phyloP scores from a whole-genome alignment of 371 early-diverging fungal species.

The Mycotypha africana region DNA sequence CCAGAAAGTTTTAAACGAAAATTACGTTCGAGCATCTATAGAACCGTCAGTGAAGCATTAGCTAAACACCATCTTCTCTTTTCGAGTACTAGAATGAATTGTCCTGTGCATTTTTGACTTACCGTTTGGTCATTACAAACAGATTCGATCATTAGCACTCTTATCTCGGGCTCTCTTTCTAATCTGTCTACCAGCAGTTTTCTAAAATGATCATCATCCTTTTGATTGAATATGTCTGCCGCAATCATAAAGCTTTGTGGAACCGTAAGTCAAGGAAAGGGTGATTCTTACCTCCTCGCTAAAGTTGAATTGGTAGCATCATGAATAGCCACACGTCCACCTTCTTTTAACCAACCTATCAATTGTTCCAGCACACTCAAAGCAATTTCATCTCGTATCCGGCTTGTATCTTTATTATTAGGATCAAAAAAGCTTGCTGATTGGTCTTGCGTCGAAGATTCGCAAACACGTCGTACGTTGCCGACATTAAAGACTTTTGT shows the following conservation, averaged over 20 bases:
- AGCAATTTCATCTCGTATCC: conserved; percentile 73
- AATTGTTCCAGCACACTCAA: conserved; percentile 77
- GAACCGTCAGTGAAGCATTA: too few species aligned
- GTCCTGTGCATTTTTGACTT: not conserved
- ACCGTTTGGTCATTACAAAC: conserved; percentile 68
- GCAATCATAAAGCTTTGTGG: too few species aligned
- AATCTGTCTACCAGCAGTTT: conserved; percentile 58
- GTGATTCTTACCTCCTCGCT: conserved; percentile 50
- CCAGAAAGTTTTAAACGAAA: conserved; percentile 77
- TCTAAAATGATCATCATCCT: conserved; percentile 50
- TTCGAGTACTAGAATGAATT: not conserved
- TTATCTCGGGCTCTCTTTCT: conserved; percentile 47
- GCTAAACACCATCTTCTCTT: too few species aligned
- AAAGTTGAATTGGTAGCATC: conserved; percentile 90
- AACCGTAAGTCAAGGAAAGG: too few species aligned
- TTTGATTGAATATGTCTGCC: too few species aligned
- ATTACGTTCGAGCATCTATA: conserved; percentile 66
- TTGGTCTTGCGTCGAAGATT: conserved; percentile 36
- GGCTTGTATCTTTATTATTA: conserved; percentile 58
- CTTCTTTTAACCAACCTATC: conserved; percentile 66
- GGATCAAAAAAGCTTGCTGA: conserved; percentile 75
- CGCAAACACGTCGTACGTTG: conserved; percentile 65
- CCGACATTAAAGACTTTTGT: conserved; percentile 85
- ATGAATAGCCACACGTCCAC: conserved; percentile 80
- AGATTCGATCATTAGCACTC: conserved; percentile 61